A percentile compares a stretch with the other conserved stretches of the same genome.
phyloP scores from a whole-genome alignment of 257 asterid genomes.

The Coffea eugenioides region DNA sequence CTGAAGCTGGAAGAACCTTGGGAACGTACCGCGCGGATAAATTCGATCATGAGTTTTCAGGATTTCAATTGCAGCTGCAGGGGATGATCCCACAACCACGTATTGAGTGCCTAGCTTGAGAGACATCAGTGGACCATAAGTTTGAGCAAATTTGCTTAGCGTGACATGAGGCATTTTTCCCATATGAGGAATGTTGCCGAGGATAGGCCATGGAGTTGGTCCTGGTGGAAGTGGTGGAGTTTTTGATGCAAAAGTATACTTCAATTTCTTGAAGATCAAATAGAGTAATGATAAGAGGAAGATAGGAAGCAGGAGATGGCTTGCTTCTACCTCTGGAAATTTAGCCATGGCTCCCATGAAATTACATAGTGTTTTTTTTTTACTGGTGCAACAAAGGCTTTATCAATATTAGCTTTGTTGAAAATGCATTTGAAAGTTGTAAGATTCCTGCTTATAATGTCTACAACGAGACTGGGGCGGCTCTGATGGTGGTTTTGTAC shows the following conservation, averaged over 20 bases:
- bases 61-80: conserved; percentile 38
- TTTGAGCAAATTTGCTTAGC: conserved; percentile 32
- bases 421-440: no score
- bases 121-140: conserved; percentile 42
- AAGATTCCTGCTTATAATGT: no score
- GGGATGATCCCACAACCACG: conserved; percentile 40
- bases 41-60: conserved; percentile 34
- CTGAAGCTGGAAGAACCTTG: conserved; percentile 1
- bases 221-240: conserved; percentile 47
- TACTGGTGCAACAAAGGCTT: no score
- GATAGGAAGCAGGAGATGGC: neutral
- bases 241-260: conserved; percentile 9
- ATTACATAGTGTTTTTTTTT: no score
- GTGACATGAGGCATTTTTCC: conserved; percentile 7
- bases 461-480: no score
- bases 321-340: neutral
- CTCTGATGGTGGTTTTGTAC: no score
- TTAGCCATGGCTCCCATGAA: conserved; percentile 4
- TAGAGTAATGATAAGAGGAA: conserved; percentile 12
- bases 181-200: conserved; percentile 29
- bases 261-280: conserved; percentile 16
- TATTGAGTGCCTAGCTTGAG: conserved; percentile 31
- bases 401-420: no score
- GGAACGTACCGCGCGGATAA: conserved; percentile 37
- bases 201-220: conserved; percentile 54